Conservation (phyloP, 176 grass and related monocot genomes). For the barley (Hordeum vulgare) region MorexV3_pseudomolecules_assembly NC_058524.1:446937940-446938439, state of each 20-base stretch:
- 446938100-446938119: not conserved
- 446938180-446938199: not conserved
- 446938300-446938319: constrained; percentile 51
- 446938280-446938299: constrained; percentile 27
- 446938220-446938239: constrained; percentile 58
- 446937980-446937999: not conserved
- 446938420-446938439: constrained; percentile 39
- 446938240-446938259: constrained; percentile 31
- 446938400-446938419: constrained; percentile 88
- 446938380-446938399: constrained; percentile 97
- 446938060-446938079: not conserved
- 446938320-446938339: constrained; percentile 88
- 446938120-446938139: not conserved
- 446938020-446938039: not conserved
- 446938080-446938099: not conserved
- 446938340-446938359: constrained; percentile 70
- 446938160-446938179: not conserved
- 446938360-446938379: constrained; percentile 85
- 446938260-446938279: constrained; percentile 28
- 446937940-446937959: not conserved
- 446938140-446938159: not conserved
- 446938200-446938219: not conserved
- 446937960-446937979: not conserved
- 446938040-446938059: not conserved
- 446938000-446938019: not conserved